These are phyloP conservation scores for Pythium dissotocum DNA, from an alignment of 352 stramenopile species.

Conservation along the genomic window DNA sequence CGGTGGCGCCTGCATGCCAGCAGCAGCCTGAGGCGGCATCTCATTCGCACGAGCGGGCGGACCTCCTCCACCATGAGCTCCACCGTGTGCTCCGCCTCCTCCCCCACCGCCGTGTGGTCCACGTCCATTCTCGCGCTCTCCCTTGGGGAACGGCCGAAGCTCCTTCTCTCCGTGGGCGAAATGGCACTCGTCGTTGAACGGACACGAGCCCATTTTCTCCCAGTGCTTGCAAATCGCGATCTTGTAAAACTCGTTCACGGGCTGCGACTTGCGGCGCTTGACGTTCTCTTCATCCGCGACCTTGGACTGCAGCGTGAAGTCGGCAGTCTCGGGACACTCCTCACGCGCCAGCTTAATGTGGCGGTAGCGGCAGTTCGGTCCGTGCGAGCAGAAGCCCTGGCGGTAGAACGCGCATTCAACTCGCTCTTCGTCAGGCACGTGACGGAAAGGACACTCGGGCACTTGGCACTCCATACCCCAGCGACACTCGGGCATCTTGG, in stretches of 20 bases:
- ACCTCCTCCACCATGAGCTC: neutral
- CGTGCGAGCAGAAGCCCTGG: constrained; percentile 98
- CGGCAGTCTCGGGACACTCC: constrained; percentile 92
- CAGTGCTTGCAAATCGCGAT: constrained; percentile 98
- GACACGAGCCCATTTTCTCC: constrained; percentile 94
- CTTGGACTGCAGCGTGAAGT: constrained; percentile 94
- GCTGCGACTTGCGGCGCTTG: constrained; percentile 83
- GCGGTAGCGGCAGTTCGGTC: constrained; percentile 93
- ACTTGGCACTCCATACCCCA: constrained; percentile 97
- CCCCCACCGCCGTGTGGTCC: constrained; percentile 8
- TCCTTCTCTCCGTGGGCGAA: constrained; percentile 96
- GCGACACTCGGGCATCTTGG: constrained; percentile 96
- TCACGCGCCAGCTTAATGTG: constrained; percentile 93
- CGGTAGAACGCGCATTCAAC: constrained; percentile 98
- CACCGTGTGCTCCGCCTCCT: neutral
- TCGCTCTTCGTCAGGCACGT: constrained; percentile 95
- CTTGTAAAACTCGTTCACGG: constrained; percentile 97
- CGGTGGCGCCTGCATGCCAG: constrained; percentile 14
- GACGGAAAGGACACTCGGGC: constrained; percentile 95
- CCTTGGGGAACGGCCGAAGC: constrained; percentile 86
- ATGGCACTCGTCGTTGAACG: constrained; percentile 96
- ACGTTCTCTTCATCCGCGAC: constrained; percentile 90
- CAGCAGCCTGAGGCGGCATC: neutral
- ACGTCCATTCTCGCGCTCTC: constrained; percentile 49
- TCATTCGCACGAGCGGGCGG: neutral